These are phyloP conservation scores for Fusarium abutilonis DNA, from an alignment of 2,329 filamentous ascomycete species.

Conservation along the genomic window DNA sequence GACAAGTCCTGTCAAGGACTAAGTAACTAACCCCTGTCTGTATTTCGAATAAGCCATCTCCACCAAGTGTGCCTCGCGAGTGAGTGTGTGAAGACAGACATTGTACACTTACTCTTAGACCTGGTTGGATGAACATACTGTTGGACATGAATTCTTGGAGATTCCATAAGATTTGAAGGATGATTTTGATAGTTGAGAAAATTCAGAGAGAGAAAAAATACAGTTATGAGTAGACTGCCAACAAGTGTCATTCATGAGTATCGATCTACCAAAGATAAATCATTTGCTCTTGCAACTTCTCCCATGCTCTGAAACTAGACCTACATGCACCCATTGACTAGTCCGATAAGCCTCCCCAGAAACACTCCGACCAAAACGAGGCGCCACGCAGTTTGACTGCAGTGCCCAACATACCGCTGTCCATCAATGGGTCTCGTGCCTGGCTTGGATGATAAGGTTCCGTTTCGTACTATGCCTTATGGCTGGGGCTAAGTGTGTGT, in stretches of 20 bases:
- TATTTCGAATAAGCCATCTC: slow-evolving; percentile 6
- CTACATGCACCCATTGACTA: slow-evolving; percentile 4
- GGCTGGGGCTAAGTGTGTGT: slow-evolving; percentile 18
- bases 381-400: slow-evolving; percentile 10
- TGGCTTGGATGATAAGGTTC: slow-evolving; percentile 21
- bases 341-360: slow-evolving; percentile 8
- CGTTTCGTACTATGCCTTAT: slow-evolving; percentile 31
- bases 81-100: slow-evolving; percentile 6
- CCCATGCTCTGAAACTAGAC: neutral
- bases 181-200: no score
- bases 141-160: neutral
- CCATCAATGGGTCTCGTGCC: slow-evolving; percentile 25
- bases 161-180: no score
- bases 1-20: slow-evolving; percentile 12
- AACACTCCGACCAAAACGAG: slow-evolving; percentile 19
- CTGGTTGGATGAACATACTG: neutral
- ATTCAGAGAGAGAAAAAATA: no score
- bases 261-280: slow-evolving; percentile 5
- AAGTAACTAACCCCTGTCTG: slow-evolving; percentile 4
- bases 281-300: slow-evolving; percentile 15
- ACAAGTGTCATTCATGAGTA: no score
- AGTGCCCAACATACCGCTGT: slow-evolving; percentile 18
- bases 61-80: slow-evolving; percentile 30
- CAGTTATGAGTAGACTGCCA: no score
- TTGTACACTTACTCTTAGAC: neutral